Evolutionary conservation across 2,329 filamentous ascomycete species (phyloP).

Genomic region (Microcera coccophila): DNA sequence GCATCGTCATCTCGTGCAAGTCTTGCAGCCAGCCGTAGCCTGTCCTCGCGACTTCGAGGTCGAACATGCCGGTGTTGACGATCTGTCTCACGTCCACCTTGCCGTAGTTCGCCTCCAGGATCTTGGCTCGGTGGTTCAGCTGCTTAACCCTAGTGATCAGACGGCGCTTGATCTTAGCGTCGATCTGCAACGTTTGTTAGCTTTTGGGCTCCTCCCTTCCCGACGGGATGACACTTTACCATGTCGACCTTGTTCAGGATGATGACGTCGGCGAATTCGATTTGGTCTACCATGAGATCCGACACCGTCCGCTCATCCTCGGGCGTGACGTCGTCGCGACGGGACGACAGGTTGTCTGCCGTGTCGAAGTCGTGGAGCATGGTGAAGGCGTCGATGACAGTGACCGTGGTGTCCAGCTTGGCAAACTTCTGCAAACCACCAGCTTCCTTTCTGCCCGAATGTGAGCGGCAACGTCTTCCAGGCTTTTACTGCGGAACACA

Average conservation of each 20-base stretch:
- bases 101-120: conserved; percentile 57
- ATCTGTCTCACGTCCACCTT: conserved; percentile 60
- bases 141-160: conserved; percentile 53
- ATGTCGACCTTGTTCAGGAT: conserved; percentile 68
- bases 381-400: conserved; percentile 69
- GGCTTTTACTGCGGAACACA: not conserved
- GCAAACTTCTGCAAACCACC: conserved; percentile 65
- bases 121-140: conserved; percentile 63
- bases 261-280: conserved; percentile 72
- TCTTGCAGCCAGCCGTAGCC: conserved; percentile 69
- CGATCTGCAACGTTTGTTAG: conserved; percentile 27
- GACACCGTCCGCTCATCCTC: conserved; percentile 73
- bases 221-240: conserved; percentile 33
- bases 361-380: conserved; percentile 71
- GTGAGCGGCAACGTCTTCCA: conserved; percentile 5
- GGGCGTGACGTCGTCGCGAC: conserved; percentile 57
- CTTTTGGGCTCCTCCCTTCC: not conserved
- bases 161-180: conserved; percentile 39
- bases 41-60: conserved; percentile 59
- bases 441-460: conserved; percentile 39
- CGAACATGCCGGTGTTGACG: conserved; percentile 62
- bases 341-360: conserved; percentile 60
- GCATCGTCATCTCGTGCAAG: conserved; percentile 62
- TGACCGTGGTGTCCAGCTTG: conserved; percentile 66
- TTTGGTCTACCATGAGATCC: conserved; percentile 72